Base-by-base conservation (phyloP, 345 rosid genomes). In the Arabis hirsuta region DNA sequence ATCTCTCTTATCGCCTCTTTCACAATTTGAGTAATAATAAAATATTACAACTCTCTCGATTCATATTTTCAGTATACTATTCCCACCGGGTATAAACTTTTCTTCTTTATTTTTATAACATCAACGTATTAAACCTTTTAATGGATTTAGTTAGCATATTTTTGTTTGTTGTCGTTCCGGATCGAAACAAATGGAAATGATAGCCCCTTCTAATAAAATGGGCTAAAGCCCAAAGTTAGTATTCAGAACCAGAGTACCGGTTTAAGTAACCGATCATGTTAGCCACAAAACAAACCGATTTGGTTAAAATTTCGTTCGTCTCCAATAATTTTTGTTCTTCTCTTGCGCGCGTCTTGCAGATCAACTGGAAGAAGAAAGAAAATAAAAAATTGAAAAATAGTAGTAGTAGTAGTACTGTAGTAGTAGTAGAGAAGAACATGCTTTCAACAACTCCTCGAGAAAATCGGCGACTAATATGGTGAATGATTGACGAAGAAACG, bases 381-480 rank as follows among this genome's bases (percentile, higher is more conserved):
- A 16, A 26, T 16, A 27, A 1, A 0, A 11, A 52, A 13, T 39
- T 12, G 1, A 0, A 13, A 57, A 71, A 39, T 59, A 50, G 19
- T 11, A 24, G 38, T 29, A 29, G 32, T 29, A 29, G 32, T 29
- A 34, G 38, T 22, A 22, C 24, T 22, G 24, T 6, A 34, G 38
- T 6, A 34, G 38, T 6, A 34, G 38, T 6, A n/a, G 48, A 34
- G 22, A 36, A 53, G 19, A 39, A 65, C 47, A 66, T 58, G 78
- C 43, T 58, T 66, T 41, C 54, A 73, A 73, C 46, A 56, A 65
- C 9, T 42, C 72, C 14, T 66, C 72, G 81, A 39, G 47, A 46
- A 41, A 58, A 73, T 50, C 81, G 76, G 65, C 78, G 72, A 81
- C 65, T 62, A 69, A 54, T 26, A 45, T 53, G 79, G 61, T 5